Base-by-base conservation (phyloP, 257 asterid genomes). In the Nicotiana noctiflora region DNA sequence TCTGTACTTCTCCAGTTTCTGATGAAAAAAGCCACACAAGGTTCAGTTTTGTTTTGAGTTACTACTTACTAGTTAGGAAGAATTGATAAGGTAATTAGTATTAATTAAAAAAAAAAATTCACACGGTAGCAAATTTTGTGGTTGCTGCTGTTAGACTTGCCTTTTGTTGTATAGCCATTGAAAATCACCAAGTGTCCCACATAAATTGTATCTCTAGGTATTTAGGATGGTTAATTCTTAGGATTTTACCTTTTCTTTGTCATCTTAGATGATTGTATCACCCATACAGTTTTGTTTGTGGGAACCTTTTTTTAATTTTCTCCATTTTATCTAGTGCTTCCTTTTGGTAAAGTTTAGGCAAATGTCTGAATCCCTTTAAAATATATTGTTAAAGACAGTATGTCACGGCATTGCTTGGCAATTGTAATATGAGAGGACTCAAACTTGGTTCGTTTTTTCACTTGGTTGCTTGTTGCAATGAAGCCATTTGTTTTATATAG, bases 111-210 rank as follows among this genome's bases (percentile, higher is more conserved):
- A 0, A 46, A 23, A 6, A 76, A 64, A 6, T 64, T 76, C 81
- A 23, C 14, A 21, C 51, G 75, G 86, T 37, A 84, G 92, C 82
- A 79, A 85, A 77, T 82, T 86, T 88, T 89, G 82, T 79, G 64
- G 88, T 68, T 55, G 82, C 86, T 81, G 89, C 86, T 84, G 60
- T 76, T 81, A 18, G 8, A 80, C 80, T 77, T 79, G 83, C 77
- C 77, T 74, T 84, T 80, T 79, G 31, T 23, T 90, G 91, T 92
- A 90, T 83, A 90, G 94, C 83, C 88, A 75, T 87, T 86, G 75
- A 79, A 83, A 80, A 82, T 76, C 49, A 31, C 44, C 61, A 25
- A 32, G 70, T 75, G 34, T 85, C 86, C 25, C 37, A 77, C 62
- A 34, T 32, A 27, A 79, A 81, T 46, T 87, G 88, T 79, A 85